These are phyloP conservation scores for Sugiyamaella novakii DNA, from an alignment of 1,139 yeast genomes.

Conservation along the genomic window DNA sequence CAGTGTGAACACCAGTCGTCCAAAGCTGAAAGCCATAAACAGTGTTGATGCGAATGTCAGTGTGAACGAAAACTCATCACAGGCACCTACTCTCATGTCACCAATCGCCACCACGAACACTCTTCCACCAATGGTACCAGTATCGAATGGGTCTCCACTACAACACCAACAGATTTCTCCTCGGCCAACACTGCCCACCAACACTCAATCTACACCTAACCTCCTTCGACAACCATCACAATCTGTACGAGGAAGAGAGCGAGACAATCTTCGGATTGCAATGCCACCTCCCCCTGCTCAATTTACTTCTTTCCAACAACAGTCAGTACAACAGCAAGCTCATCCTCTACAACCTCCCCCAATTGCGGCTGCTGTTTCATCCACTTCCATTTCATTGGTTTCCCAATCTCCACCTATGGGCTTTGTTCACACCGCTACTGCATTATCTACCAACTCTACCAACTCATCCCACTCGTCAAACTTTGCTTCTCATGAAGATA, in stretches of 20 bases:
- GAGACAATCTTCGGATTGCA: slow-evolving; percentile 32
- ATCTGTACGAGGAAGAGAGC: slow-evolving; percentile 15
- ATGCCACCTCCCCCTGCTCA: slow-evolving; percentile 36
- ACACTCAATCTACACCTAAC: slow-evolving; percentile 2
- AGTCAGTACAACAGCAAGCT: slow-evolving; percentile 7
- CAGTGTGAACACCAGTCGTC: slow-evolving; percentile 13
- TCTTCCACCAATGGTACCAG: slow-evolving; percentile 15
- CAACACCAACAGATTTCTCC: slow-evolving; percentile 3
- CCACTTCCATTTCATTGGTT: background rate
- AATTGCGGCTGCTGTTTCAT: slow-evolving; percentile 18
- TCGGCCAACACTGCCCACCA: background rate
- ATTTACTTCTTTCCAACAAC: slow-evolving; percentile 10
- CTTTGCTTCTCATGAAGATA: slow-evolving; percentile 15
- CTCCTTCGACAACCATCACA: slow-evolving; percentile 17
- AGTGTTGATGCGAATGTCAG: slow-evolving; percentile 8
- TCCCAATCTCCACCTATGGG: slow-evolving; percentile 9
- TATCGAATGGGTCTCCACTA: slow-evolving; percentile 14
- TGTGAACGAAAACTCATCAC: background rate
- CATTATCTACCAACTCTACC: slow-evolving; percentile 14
- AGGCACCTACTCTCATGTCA: background rate
- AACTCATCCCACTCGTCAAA: background rate
- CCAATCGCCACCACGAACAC: slow-evolving; percentile 5
- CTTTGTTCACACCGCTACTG: background rate
- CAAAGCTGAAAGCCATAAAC: slow-evolving; percentile 18
- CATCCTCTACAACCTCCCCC: slow-evolving; percentile 12